Evolutionary conservation across 257 asterid species (phyloP).

Genomic region (Solanum peruvianum): DNA sequence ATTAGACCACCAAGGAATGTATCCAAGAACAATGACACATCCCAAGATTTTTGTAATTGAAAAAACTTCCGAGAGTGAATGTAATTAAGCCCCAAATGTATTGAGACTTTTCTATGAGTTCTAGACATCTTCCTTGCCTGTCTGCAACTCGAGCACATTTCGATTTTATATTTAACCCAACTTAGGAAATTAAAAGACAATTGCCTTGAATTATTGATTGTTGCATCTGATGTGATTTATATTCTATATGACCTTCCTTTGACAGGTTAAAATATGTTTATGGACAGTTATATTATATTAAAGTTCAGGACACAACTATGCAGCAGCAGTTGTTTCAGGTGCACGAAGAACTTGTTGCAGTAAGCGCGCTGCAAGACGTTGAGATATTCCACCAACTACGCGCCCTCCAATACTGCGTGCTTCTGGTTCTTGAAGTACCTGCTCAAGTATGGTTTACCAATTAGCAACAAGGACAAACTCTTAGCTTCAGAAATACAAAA

Average conservation of each 20-base stretch:
- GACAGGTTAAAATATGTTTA: neutral
- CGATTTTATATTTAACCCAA: neutral
- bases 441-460: constrained; percentile 5
- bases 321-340: constrained; percentile 43
- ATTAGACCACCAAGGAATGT: neutral
- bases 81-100: neutral
- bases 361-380: constrained; percentile 93
- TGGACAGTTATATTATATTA: neutral
- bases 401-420: constrained; percentile 85
- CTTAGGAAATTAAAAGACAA: neutral
- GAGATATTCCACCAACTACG: constrained; percentile 88
- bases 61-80: neutral
- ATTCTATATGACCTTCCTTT: neutral
- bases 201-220: neutral
- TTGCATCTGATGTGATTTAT: neutral
- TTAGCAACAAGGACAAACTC: constrained; percentile 7
- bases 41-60: neutral
- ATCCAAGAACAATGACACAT: neutral
- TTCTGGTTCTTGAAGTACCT: constrained; percentile 94
- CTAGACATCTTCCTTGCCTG: neutral
- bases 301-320: neutral
- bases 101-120: neutral
- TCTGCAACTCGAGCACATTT: neutral
- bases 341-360: constrained; percentile 88
- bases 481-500: neutral